These are phyloP conservation scores for Stagonosporopsis cucurbitacearum DNA, from an alignment of 2,329 filamentous ascomycete species.

Conservation along the genomic window DNA sequence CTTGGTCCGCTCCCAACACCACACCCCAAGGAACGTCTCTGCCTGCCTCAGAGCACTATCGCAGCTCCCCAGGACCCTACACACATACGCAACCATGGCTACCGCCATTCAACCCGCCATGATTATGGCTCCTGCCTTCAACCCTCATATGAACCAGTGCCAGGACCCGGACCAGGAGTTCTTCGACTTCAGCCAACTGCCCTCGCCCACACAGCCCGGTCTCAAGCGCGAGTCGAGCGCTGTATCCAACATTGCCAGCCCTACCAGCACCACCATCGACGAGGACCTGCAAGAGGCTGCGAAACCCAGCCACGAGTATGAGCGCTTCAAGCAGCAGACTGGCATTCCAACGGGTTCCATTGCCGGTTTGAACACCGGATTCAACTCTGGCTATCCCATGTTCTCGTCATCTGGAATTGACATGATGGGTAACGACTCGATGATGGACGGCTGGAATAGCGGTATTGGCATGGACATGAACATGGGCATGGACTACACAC, in stretches of 20 bases:
- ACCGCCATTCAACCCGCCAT: conserved; percentile 46
- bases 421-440: conserved; percentile 63
- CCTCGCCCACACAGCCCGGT: conserved; percentile 64
- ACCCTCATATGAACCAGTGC: conserved; percentile 44
- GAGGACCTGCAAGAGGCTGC: conserved; percentile 66
- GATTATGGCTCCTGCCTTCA: conserved; percentile 46
- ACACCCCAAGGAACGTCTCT: conserved; percentile 32
- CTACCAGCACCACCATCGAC: conserved; percentile 61
- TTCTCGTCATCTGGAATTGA: conserved; percentile 70
- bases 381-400: conserved; percentile 49
- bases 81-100: conserved; percentile 38
- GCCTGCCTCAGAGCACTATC: conserved; percentile 37
- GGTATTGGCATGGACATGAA: conserved; percentile 63
- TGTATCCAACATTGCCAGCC: conserved; percentile 60
- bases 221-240: conserved; percentile 60
- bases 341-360: conserved; percentile 86
- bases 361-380: conserved; percentile 73
- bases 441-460: conserved; percentile 65
- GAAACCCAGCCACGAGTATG: conserved; percentile 92
- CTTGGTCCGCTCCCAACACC: conserved; percentile 31
- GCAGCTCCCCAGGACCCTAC: conserved; percentile 17
- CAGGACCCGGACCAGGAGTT: conserved; percentile 51
- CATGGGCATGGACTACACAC: conserved; percentile 66
- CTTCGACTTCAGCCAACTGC: conserved; percentile 65
- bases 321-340: conserved; percentile 93